Evolutionary conservation across 768 basidiomycete species (phyloP), one percentile per base, ranked within the genome.

Genomic region (Termitomyces heimii): DNA sequence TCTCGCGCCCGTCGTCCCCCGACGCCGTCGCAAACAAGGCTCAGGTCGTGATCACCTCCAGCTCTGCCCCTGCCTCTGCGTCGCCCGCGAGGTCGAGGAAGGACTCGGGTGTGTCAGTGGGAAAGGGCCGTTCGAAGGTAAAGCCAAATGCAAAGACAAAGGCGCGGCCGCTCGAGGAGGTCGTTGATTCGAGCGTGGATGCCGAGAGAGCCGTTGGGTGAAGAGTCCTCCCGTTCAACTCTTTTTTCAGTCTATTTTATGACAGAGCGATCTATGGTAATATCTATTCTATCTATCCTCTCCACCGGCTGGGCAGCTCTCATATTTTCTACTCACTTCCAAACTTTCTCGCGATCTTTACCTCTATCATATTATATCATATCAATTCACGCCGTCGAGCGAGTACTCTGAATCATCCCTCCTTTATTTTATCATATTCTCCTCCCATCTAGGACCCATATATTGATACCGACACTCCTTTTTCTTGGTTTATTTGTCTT

Each of bases 121-220:
- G 53, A 20, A 53, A 16, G n/a, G 45, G 39, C 29, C 4, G 20
- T 3, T 47, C 58, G 16, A 57, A 26, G 45, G 53, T 6, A 43
- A 64, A 53, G 60, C 29, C 58, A 16, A n/a, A n/a, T n/a, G 34
- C 34, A 16, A 58, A 40, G 44, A 54, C 18, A 40, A 65, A 56
- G 55, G 22, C 53, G 6, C 68, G 66, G 59, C 45, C 40, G 22
- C 62, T 73, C 20, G 63, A 32, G 4, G 72, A 75, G 57, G 57
- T 75, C 7, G 69, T 74, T 12, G 70, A 69, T 53, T 69, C 71
- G 43, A 74, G 73, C 46, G 61, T 74, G 46, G 70, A 71, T 62
- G 71, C 67, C 4, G 73, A 75, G 60, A 57, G 63, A 20, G 34
- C 48, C 26, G 5, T 9, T 22, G 55, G 50, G 24, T 26, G 10